phyloP scores from a whole-genome alignment of 176 grass and related monocot genomes.

The Melocanna baccifera region DNA sequence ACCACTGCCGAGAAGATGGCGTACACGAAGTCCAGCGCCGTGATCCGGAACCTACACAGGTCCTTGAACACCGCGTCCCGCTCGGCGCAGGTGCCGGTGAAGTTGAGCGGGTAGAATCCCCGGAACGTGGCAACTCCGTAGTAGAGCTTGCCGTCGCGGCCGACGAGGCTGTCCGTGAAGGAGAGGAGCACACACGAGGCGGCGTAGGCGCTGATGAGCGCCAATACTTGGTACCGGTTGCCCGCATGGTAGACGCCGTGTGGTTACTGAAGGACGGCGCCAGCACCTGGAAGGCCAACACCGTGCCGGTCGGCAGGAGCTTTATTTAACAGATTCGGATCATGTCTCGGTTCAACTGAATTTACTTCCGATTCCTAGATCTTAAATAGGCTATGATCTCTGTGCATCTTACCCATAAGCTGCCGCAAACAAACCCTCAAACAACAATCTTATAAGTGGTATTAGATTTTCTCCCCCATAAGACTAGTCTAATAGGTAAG shows the following conservation, averaged over 20 bases:
- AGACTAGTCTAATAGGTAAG: no score
- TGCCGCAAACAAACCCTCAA: no score
- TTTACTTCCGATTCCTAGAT: no score
- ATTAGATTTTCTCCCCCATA: no score
- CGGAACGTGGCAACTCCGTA: conserved; percentile 38
- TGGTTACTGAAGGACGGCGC: conserved; percentile 69
- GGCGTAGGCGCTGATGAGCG: conserved; percentile 38
- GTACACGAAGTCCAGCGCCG: conserved; percentile 48
- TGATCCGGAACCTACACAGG: conserved; percentile 33
- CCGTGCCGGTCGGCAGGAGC: conserved; percentile 60
- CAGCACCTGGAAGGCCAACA: conserved; percentile 60
- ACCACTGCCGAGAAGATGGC: conserved; percentile 49
- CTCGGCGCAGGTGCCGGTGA: neutral
- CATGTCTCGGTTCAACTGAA: no score
- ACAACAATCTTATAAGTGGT: no score
- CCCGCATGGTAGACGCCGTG: conserved; percentile 39
- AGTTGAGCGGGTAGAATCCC: conserved; percentile 37
- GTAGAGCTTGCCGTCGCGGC: conserved; percentile 47
- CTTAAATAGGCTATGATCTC: no score
- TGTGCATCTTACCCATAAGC: no score
- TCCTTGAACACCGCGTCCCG: conserved; percentile 10
- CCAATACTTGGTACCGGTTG: conserved; percentile 38
- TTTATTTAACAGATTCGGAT: no score
- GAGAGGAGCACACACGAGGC: conserved; percentile 44
- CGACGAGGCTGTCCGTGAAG: conserved; percentile 40